Conservation (phyloP, 2,329 filamentous ascomycete genomes). For the Venturia nashicola region DNA sequence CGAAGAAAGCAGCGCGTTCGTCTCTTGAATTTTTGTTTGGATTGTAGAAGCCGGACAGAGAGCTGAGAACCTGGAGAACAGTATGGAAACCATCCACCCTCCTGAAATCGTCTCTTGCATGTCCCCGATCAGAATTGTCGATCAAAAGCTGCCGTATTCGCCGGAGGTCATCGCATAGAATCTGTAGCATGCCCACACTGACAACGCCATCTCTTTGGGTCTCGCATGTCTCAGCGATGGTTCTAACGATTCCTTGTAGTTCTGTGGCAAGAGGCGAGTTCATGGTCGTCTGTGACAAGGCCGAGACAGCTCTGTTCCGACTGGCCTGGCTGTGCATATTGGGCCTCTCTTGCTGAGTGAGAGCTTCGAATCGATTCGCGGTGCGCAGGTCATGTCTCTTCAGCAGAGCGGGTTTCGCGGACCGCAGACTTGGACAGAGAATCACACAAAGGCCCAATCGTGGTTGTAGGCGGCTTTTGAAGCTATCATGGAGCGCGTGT, state of each 20-base stretch:
- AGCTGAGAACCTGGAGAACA: conserved; percentile 55
- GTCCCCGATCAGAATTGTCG: conserved; percentile 29
- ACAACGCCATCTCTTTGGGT: neutral
- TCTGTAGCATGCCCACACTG: neutral
- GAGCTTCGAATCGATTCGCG: neutral
- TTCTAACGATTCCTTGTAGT: neutral
- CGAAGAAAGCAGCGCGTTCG: conserved; percentile 54
- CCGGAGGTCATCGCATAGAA: conserved; percentile 41
- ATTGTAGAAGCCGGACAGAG: conserved; percentile 66
- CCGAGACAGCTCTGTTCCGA: conserved; percentile 1
- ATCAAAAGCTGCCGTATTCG: conserved; percentile 55
- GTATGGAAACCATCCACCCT: conserved; percentile 67
- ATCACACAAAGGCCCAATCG: neutral
- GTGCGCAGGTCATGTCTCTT: neutral
- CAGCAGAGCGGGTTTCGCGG: neutral
- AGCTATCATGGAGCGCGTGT: neutral
- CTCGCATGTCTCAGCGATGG: neutral
- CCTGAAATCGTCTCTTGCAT: conserved; percentile 69
- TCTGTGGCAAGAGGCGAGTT: conserved; percentile 1
- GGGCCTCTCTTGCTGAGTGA: neutral
- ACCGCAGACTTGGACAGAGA: neutral
- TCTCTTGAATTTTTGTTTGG: conserved; percentile 47
- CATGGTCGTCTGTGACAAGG: neutral
- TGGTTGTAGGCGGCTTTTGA: neutral
- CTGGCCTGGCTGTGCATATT: conserved; percentile 1